Conservation (phyloP, 169 alveolate genomes). For the Cryptosporidium baileyi region DNA sequence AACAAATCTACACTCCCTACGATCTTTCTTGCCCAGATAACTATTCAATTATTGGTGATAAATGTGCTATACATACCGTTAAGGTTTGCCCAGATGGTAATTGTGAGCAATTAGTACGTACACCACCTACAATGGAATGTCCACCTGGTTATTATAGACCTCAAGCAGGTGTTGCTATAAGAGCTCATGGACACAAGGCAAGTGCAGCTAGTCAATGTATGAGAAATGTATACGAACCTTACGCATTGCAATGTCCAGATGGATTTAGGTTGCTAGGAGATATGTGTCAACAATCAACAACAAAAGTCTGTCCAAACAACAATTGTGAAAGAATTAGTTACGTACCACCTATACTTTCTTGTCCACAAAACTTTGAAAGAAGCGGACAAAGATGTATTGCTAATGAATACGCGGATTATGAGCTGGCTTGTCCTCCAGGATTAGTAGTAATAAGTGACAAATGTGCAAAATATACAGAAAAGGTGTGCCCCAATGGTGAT, state of each 20-base stretch:
- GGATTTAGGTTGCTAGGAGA: constrained; percentile 65
- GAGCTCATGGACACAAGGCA: constrained; percentile 70
- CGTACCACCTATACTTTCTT: constrained; percentile 53
- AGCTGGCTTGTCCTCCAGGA: constrained; percentile 67
- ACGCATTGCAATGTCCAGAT: constrained; percentile 67
- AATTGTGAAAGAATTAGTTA: constrained; percentile 64
- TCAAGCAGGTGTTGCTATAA: constrained; percentile 61
- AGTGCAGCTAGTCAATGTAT: constrained; percentile 65
- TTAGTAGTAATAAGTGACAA: constrained; percentile 59
- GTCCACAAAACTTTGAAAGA: constrained; percentile 63
- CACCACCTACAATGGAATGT: constrained; percentile 71
- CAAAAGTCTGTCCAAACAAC: constrained; percentile 62
- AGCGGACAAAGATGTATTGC: constrained; percentile 69
- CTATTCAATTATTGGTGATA: constrained; percentile 60
- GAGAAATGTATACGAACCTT: constrained; percentile 65
- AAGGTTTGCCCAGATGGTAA: constrained; percentile 68
- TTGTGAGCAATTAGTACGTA: constrained; percentile 49
- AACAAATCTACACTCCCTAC: constrained; percentile 63
- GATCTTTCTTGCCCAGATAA: constrained; percentile 69
- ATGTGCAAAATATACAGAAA: constrained; percentile 66
- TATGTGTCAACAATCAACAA: constrained; percentile 69
- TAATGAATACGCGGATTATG: constrained; percentile 67
- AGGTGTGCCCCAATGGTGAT: constrained; percentile 70
- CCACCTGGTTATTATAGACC: constrained; percentile 70
- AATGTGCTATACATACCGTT: constrained; percentile 61